Evolutionary conservation across 1,284 basidiomycete species (phyloP), one percentile per base, ranked within the genome.

Genomic region (Amylostereum chailletii): DNA sequence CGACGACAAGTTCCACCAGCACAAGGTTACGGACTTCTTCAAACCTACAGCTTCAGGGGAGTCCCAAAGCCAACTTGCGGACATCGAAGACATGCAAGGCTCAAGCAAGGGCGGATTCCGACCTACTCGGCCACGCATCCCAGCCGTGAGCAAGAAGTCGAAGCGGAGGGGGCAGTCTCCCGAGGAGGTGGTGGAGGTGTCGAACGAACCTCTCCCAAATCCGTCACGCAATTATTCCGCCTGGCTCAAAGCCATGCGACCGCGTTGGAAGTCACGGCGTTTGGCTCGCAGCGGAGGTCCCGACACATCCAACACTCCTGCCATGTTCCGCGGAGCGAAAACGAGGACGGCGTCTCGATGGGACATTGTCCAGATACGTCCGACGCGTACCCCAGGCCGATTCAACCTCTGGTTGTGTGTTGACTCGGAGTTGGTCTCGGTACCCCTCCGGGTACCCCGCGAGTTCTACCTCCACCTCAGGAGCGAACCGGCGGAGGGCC

Each of bases 11-110:
- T 97, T 97, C 74, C 94, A 92, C 63, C 96, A 99, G 66, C 94
- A 95, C 69, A 97, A 94, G 67, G 74, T 99, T 42, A 95, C 94
- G 0, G 93, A 97, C 60, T 97, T 98, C 71, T 99, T 99, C 71
- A 78, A 72, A 42, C 74, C 70, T 54, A 72, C 71, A 58, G 62
- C 64, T n/a, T 62, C 60, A 19, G 64, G 62, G 43, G 60, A 54
- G n/a, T 42, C 56, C 2, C 58, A 58, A 5, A 62, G 56, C 3
- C 71, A 74, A 33, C 55, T 62, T 8, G 58, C 58, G 43, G 86
- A 89, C 58, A 81, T 88, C 42, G 88, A 89, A 57, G 89, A 92
- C 55, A 70, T 81, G 50, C 30, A 48, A n/a, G 27, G 27, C 10
- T 10, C 42, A 46, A 34, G 32, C 46, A 46, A 54, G 38, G 48